Conservation (phyloP, 257 asterid species). For the Cinchona pubescens region DNA sequence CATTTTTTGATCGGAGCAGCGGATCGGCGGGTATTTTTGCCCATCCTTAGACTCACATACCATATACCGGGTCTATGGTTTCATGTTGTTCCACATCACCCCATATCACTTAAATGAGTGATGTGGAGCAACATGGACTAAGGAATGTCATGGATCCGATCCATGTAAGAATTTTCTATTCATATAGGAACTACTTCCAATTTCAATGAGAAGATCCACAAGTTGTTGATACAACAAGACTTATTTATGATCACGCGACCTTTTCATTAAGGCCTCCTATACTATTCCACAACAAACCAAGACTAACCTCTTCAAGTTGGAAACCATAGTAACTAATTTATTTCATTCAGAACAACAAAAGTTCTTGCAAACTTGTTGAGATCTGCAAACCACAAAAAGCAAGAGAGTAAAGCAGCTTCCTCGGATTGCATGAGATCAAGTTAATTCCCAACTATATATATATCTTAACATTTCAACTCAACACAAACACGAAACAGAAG, state of each 20-base stretch:
- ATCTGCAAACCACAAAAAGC: neutral
- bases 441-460: neutral
- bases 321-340: too few relatives aligned
- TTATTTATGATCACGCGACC: conserved; percentile 39
- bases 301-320: neutral
- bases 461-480: neutral
- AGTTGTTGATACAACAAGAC: conserved; percentile 26
- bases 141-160: too few relatives aligned
- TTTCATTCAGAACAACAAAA: too few relatives aligned
- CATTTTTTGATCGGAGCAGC: too few relatives aligned
- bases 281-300: neutral
- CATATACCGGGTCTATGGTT: too few relatives aligned
- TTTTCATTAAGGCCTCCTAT: conserved; percentile 2
- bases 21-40: too few relatives aligned
- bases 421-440: neutral
- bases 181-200: conserved; percentile 3
- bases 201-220: conserved; percentile 10
- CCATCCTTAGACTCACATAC: too few relatives aligned
- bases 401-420: too few relatives aligned
- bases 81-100: too few relatives aligned
- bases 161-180: too few relatives aligned
- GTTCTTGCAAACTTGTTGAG: neutral
- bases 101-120: too few relatives aligned
- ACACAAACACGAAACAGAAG: neutral
- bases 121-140: too few relatives aligned